Conservation (phyloP, 306 rosid genomes). For the Cicer yamashitae region DNA sequence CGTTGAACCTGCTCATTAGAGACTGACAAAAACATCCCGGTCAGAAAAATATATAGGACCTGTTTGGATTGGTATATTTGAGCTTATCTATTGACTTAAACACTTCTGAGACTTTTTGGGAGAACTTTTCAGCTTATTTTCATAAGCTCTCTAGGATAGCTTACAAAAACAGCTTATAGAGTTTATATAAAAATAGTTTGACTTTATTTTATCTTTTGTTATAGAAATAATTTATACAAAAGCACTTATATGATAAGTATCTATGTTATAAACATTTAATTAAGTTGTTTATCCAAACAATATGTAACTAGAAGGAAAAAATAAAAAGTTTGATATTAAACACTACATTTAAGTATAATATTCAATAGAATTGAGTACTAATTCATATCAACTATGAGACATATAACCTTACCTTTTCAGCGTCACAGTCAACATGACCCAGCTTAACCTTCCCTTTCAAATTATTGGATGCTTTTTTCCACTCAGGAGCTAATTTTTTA, state of each 20-base stretch:
- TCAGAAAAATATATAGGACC: conserved; percentile 48
- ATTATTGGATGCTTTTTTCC: conserved; percentile 84
- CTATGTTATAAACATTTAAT: too few relatives aligned
- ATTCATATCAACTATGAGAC: conserved; percentile 10
- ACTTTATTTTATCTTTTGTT: too few relatives aligned
- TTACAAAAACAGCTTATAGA: too few relatives aligned
- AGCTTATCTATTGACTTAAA: too few relatives aligned
- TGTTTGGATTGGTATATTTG: too few relatives aligned
- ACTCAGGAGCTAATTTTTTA: conserved; percentile 94
- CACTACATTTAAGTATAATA: not conserved
- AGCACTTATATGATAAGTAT: too few relatives aligned
- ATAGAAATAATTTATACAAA: too few relatives aligned
- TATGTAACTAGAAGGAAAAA: not conserved
- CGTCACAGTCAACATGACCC: conserved; percentile 98
- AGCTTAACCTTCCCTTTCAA: conserved; percentile 90
- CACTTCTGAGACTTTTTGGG: too few relatives aligned
- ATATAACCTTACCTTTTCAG: conserved; percentile 72
- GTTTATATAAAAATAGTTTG: too few relatives aligned
- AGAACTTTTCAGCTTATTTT: too few relatives aligned
- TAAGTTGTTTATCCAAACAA: too few relatives aligned
- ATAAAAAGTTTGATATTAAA: not conserved
- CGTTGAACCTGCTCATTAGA: conserved; percentile 93
- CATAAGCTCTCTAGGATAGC: too few relatives aligned
- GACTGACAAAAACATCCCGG: conserved; percentile 61
- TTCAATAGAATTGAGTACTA: not conserved